Evolutionary conservation across 208 protist species (phyloP), one percentile per base, ranked within the genome.

Genomic region (Acanthamoeba castellanii): DNA sequence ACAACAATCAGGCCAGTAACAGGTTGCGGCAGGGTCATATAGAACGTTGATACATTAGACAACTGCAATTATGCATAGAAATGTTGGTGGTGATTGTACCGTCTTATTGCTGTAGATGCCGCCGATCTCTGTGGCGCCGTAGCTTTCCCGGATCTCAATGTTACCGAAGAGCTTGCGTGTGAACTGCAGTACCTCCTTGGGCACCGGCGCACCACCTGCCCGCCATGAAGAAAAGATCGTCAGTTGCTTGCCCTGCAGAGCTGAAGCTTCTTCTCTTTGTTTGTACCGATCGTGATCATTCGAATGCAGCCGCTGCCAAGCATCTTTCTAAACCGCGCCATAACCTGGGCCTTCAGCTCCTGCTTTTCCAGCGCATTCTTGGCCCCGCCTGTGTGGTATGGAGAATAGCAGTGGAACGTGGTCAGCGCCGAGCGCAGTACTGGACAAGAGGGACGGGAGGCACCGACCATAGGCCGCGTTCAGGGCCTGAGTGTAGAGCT

Each of bases 101-200:
- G 30, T 45, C 72, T 45, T 34, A 32, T 81, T 47, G 72, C 42
- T 81, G 37, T 81, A 81, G 32, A 81, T 81, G 20, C 72, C 72
- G 72, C 72, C 72, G 14, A 81, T 45, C 20, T 81, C 72, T 3
- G 72, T 81, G 18, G 72, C 72, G 7, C 72, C 72, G 22, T 81
- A 81, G 42, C 72, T 81, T 13, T 81, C 72, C 72, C 72, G 9
- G 2, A 81, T 45, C 42, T 47, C 34, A 16, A 81, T 32, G 18
- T 70, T 70, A 13, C 32, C 72, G 20, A 81, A 47, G 34, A 81
- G 42, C 2, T 3, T 11, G 32, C 42, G 30, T 18, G 42, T 47
- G 72, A 81, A 81, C 34, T 81, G 34, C 30, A 81, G 72, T 30
- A 81, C 72, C 72, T 81, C 72, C 72, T 45, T 34, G 20, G 72